Conservation (phyloP, 768 basidiomycete genomes). For the Lentinula boryana region DNA sequence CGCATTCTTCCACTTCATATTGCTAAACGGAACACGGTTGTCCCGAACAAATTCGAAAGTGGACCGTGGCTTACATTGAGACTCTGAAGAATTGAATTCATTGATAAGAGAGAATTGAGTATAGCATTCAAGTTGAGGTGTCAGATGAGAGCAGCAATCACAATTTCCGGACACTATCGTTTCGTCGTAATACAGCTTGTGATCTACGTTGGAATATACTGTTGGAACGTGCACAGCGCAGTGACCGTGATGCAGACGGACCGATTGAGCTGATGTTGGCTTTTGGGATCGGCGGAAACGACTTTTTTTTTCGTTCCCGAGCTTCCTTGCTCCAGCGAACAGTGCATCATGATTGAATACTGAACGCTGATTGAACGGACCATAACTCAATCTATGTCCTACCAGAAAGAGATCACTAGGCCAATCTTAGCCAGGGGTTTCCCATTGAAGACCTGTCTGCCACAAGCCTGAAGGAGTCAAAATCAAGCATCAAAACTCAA, state of each 20-base stretch:
- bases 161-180: too few species aligned
- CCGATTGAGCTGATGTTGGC: background rate
- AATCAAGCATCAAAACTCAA: background rate
- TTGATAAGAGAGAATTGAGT: too few species aligned
- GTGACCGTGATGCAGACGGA: background rate
- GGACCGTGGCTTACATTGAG: too few species aligned
- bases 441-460: background rate
- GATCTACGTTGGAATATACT: background rate
- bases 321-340: background rate
- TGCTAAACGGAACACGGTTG: too few species aligned
- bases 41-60: too few species aligned
- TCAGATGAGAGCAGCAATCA: too few species aligned
- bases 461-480: background rate
- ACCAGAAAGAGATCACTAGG: background rate
- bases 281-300: background rate
- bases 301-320: background rate
- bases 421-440: background rate
- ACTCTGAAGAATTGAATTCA: too few species aligned
- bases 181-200: background rate
- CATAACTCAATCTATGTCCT: background rate
- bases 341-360: background rate
- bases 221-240: conserved; percentile 1
- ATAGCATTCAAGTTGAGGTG: too few species aligned
- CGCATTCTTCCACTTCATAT: too few species aligned
- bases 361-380: background rate